Evolutionary conservation across 2,329 filamentous ascomycete genomes (phyloP), one percentile per base, ranked within the genome.

Genomic region (Pseudogymnoascus sp.): DNA sequence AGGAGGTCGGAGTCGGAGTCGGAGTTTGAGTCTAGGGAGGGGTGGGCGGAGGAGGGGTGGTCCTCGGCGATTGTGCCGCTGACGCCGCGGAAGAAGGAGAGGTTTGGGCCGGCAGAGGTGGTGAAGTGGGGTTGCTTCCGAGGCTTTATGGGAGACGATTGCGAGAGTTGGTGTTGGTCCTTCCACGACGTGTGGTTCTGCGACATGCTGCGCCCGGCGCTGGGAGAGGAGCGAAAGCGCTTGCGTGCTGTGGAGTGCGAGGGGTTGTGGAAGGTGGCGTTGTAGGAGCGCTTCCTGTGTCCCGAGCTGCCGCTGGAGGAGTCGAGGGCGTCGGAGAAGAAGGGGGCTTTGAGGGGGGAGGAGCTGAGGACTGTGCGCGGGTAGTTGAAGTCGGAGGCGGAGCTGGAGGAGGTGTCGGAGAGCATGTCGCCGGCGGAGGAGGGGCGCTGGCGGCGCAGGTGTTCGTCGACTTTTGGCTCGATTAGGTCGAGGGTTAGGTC

Each of bases 1-100:
- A 95, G 80, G 63, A 92, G 85, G 66, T 90, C 85, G 66, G 96
- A 91, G 60, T 96, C 92, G 63, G 96, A 90, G 68, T 94, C 90
- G 12, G 86, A 86, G 44, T 50, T 50, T 50, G 44, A 50, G 44
- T 50, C 44, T 11, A 50, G 44, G 44, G 44, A 50, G 5, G 44
- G 44, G 44, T 50, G 44, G 44, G 44, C 44, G 75, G 83, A 76
- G 72, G 85, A 77, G 65, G 82, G 75, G 67, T 85, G 79, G 63
- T 85, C 82, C 65, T 88, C 85, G 35, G 86, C 84, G 65, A 91
- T 82, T 60, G 86, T 87, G 61, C 33, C 66, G 23, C 67, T 67
- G n/a, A 66, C 66, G 47, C 69, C 86, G 84, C 60, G 84, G 73
- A 91, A 91, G 73, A 96, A 92, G 60, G 91, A 92, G 42, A 93